These are phyloP conservation scores for Grammothele lineata DNA, from an alignment of 768 basidiomycete genomes.

Conservation along the genomic window DNA sequence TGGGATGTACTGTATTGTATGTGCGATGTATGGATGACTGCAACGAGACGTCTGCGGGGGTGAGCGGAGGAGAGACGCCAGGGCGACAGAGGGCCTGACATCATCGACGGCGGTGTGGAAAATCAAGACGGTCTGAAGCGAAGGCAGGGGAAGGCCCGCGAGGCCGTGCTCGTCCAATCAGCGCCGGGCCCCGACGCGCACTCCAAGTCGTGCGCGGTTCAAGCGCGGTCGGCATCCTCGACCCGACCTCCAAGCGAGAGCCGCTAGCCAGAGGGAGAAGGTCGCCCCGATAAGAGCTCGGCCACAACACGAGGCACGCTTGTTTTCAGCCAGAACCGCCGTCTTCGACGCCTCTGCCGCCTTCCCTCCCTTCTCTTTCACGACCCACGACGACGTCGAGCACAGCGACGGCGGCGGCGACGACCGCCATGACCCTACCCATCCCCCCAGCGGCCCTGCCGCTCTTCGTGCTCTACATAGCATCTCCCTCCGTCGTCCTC, in stretches of 20 bases:
- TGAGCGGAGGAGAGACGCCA: not conserved
- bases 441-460: conserved; percentile 26
- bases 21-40: not conserved
- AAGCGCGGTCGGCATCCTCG: conserved; percentile 8
- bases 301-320: conserved; percentile 16
- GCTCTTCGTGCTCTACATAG: conserved; percentile 54
- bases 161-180: too few species aligned
- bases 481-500: conserved; percentile 65
- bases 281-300: conserved; percentile 17
- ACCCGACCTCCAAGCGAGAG: conserved; percentile 13
- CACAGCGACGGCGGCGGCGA: conserved; percentile 31
- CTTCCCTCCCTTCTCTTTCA: conserved; percentile 21
- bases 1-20: not conserved
- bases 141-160: too few species aligned
- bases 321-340: conserved; percentile 11
- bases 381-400: conserved; percentile 26
- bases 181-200: too few species aligned
- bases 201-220: not conserved
- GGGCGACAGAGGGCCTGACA: not conserved
- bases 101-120: not conserved
- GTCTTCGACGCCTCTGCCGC: conserved; percentile 9
- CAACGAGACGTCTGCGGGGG: not conserved
- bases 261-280: conserved; percentile 11
- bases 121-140: not conserved
- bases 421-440: conserved; percentile 15